Conservation (phyloP, 352 stramenopile species). For the Phytophthora palmivora region DNA sequence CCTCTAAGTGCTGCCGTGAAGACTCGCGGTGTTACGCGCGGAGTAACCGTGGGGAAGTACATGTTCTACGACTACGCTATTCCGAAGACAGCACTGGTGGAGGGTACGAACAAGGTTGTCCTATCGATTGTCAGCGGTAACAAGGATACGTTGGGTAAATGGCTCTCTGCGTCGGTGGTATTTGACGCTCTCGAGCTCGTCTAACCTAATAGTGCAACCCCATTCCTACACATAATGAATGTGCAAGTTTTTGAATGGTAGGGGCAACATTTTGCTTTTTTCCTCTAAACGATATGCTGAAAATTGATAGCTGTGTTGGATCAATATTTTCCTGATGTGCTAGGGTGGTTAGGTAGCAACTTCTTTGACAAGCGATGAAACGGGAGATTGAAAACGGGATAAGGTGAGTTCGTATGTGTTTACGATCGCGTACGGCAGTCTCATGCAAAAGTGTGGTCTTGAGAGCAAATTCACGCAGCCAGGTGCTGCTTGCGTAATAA, state of each 20-base stretch:
- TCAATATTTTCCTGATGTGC: too few relatives aligned
- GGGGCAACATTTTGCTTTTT: too few relatives aligned
- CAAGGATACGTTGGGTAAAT: conserved; percentile 43
- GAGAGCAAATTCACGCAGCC: too few relatives aligned
- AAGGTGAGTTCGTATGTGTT: too few relatives aligned
- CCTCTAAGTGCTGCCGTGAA: conserved; percentile 46
- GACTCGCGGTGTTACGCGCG: conserved; percentile 56
- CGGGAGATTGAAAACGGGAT: too few relatives aligned
- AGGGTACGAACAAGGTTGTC: conserved; percentile 42
- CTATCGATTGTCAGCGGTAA: conserved; percentile 55
- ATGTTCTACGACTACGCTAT: conserved; percentile 57
- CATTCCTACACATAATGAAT: background rate
- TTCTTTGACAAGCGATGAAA: too few relatives aligned
- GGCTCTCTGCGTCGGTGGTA: conserved; percentile 54
- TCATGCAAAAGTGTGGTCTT: too few relatives aligned
- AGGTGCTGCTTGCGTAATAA: too few relatives aligned
- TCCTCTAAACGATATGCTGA: too few relatives aligned
- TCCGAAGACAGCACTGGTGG: conserved; percentile 40
- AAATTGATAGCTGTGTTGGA: too few relatives aligned
- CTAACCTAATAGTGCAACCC: conserved; percentile 13
- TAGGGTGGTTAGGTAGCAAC: too few relatives aligned
- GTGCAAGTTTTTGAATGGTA: background rate
- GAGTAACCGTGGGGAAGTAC: conserved; percentile 56
- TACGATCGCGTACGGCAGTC: too few relatives aligned
- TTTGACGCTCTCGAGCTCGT: conserved; percentile 60